Conservation (phyloP, 1,284 basidiomycete genomes). For the Coriolopsis trogii region DNA sequence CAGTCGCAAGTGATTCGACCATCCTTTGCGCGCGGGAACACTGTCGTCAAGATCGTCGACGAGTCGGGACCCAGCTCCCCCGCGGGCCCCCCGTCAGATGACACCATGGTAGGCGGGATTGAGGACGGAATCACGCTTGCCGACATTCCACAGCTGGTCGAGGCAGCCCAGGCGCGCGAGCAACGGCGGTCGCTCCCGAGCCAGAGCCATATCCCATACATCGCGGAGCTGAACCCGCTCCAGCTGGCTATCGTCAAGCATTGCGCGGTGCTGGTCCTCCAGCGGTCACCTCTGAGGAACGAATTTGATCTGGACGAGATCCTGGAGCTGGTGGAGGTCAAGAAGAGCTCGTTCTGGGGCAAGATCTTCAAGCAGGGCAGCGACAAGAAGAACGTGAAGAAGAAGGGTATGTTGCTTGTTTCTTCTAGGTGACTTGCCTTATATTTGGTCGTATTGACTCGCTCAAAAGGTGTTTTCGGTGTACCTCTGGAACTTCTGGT, state of each 20-base stretch:
- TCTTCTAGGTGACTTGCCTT: too few relatives aligned
- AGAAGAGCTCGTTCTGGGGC: slow-evolving; percentile 97
- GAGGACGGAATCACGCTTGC: slow-evolving; percentile 93
- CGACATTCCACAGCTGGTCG: slow-evolving; percentile 94
- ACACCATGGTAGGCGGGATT: slow-evolving; percentile 33
- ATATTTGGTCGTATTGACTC: too few relatives aligned
- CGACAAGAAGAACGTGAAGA: slow-evolving; percentile 87
- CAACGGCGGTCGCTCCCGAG: slow-evolving; percentile 80
- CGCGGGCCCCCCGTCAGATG: slow-evolving; percentile 43
- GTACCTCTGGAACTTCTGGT: slow-evolving; percentile 93
- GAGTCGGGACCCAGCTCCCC: slow-evolving; percentile 77
- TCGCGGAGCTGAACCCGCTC: slow-evolving; percentile 84
- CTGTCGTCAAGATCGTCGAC: slow-evolving; percentile 88
- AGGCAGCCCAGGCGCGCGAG: slow-evolving; percentile 88
- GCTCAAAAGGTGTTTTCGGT: slow-evolving; percentile 86
- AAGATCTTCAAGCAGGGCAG: slow-evolving; percentile 92
- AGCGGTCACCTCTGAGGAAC: slow-evolving; percentile 79
- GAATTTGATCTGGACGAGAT: slow-evolving; percentile 91
- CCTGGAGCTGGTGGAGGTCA: slow-evolving; percentile 89
- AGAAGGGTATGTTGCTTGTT: slow-evolving; percentile 73
- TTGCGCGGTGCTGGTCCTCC: slow-evolving; percentile 83
- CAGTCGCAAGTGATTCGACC: slow-evolving; percentile 69
- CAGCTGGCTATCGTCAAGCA: slow-evolving; percentile 94
- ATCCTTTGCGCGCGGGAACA: slow-evolving; percentile 79
- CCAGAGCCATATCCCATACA: slow-evolving; percentile 75